phyloP scores from a whole-genome alignment of 805 yeast genomes.

The Wickerhamiella dianesei region DNA sequence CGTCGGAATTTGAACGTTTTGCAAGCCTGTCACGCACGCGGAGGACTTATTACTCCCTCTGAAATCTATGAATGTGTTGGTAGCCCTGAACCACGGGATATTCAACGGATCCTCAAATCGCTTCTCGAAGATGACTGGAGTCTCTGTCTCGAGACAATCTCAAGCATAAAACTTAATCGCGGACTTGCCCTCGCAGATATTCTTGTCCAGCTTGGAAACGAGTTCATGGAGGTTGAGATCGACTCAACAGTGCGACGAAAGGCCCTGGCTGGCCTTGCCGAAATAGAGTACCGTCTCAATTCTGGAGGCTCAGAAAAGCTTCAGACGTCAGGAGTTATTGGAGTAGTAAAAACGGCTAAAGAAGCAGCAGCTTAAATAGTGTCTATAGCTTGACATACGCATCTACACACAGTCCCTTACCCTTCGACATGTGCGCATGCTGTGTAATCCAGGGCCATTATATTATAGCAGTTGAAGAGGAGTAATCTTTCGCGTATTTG shows the following conservation, averaged over 20 bases:
- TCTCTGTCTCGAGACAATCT: slow-evolving; percentile 53
- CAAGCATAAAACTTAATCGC: slow-evolving; percentile 48
- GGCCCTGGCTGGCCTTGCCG: slow-evolving; percentile 60
- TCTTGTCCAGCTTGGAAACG: slow-evolving; percentile 59
- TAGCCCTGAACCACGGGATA: slow-evolving; percentile 80
- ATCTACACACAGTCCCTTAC: too few species aligned
- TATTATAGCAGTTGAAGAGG: too few species aligned
- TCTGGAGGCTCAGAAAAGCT: slow-evolving; percentile 87
- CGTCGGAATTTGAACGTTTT: slow-evolving; percentile 83
- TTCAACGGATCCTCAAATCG: slow-evolving; percentile 60
- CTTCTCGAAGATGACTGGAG: slow-evolving; percentile 83
- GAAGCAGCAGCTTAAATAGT: slow-evolving; percentile 24
- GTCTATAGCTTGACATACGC: not conserved
- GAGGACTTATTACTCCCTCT: slow-evolving; percentile 47
- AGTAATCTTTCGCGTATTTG: too few species aligned
- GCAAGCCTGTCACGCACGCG: slow-evolving; percentile 84
- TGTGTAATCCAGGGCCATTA: too few species aligned
- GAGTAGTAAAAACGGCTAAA: slow-evolving; percentile 58
- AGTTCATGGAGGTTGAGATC: slow-evolving; percentile 56
- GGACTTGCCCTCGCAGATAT: slow-evolving; percentile 88
- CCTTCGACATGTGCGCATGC: too few species aligned
- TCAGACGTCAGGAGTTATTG: slow-evolving; percentile 81
- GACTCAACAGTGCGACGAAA: slow-evolving; percentile 46
- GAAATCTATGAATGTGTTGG: slow-evolving; percentile 92
- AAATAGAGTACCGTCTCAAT: slow-evolving; percentile 80